Conservation (phyloP, 257 asterid genomes). For the Ajuga chamaepitys region DNA sequence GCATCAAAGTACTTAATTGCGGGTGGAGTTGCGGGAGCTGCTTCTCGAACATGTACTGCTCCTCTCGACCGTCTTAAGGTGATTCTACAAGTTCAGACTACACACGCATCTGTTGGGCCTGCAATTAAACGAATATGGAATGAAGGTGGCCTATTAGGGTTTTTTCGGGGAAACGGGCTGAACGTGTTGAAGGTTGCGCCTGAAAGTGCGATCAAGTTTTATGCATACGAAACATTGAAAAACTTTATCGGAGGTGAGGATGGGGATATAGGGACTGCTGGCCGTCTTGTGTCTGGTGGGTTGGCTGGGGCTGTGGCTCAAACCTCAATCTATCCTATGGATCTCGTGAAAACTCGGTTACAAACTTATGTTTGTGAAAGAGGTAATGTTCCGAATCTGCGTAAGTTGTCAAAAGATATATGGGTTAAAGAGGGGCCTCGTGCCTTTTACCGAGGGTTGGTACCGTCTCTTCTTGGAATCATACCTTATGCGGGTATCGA, state of each 20-base stretch:
- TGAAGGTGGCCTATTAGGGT: constrained; percentile 64
- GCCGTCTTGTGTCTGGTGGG: constrained; percentile 81
- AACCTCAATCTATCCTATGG: constrained; percentile 93
- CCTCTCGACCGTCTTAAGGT: constrained; percentile 97
- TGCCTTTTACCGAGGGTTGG: constrained; percentile 81
- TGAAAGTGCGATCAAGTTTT: constrained; percentile 95
- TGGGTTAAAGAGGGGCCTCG: constrained; percentile 92
- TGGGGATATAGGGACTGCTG: constrained; percentile 65
- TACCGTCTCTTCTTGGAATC: constrained; percentile 94
- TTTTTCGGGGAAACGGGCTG: constrained; percentile 89
- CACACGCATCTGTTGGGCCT: constrained; percentile 54
- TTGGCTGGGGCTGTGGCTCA: constrained; percentile 99
- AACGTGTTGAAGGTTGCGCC: constrained; percentile 96
- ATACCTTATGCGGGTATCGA: constrained; percentile 95
- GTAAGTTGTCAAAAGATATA: constrained; percentile 70
- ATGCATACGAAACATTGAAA: constrained; percentile 74
- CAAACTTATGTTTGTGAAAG: constrained; percentile 65
- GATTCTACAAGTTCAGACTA: constrained; percentile 80
- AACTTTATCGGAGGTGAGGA: constrained; percentile 42
- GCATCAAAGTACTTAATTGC: constrained; percentile 82
- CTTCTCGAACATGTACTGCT: constrained; percentile 93
- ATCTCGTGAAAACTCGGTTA: constrained; percentile 89
- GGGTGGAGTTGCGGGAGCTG: constrained; percentile 97
- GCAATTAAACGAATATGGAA: constrained; percentile 62
- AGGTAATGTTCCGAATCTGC: constrained; percentile 65